Base-by-base conservation (phyloP, 2,329 filamentous ascomycete species). In the Phialemoniopsis sp. region DNA sequence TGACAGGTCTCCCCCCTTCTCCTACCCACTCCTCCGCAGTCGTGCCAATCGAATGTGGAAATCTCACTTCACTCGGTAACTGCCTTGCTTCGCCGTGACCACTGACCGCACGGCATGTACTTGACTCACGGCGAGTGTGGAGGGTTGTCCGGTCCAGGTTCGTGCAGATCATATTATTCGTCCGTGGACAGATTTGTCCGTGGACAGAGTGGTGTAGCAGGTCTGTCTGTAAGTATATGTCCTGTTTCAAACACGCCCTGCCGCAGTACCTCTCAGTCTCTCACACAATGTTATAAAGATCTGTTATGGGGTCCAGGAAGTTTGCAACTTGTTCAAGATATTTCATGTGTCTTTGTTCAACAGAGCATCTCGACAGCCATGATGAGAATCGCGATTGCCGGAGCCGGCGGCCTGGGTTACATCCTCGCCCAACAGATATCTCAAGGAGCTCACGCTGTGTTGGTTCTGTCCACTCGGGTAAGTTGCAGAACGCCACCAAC, bases 391-490 rank as follows among this genome's bases (percentile, higher is more conserved):
- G 70, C 67, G 42, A 62, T 73, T 43, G 70, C 67, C 38, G 69
- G 69, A 29, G 69, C 62, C 39, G 60, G 64, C 34, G 68, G 67
- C 38, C 59, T 73, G 36, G 67, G 70, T 41, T 62, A 60, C 46
- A 48, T 72, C 43, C 55, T 73, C 19, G 59, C 66, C 33, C 70
- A 76, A 41, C 72, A 77, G 51, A 70, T 89, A 26, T 72, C 76
- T 21, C 70, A 78, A 38, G 85, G 78, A 29, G 78, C 76, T 34
- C 81, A 89, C 58, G 75, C 81, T 37, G 72, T 88, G 33, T 69
- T 89, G 38, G 72, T 89, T n/a, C 62, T 89, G 21, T 87, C 85
- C 16, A 73, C 80, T 67, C 66, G 59, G 44, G 82, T 84, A 59
- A 58, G 70, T 63, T 13, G 29, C 21, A 26, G 21, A 26, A 26